These are phyloP conservation scores for Multifurca ochricompacta DNA, from an alignment of 768 basidiomycete species.

Conservation along the genomic window DNA sequence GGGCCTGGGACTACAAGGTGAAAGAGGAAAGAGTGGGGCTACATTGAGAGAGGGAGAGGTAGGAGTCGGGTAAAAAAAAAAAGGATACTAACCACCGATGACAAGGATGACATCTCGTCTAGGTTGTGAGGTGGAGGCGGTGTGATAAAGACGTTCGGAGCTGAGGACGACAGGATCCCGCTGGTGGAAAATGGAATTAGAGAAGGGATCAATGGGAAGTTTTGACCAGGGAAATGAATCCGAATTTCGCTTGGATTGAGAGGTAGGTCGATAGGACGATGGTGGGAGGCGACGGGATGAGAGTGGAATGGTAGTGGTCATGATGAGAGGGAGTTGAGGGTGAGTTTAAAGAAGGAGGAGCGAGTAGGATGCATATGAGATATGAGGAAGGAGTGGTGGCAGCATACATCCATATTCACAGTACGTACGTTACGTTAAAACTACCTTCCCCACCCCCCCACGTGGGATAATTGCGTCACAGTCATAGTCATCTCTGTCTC, in stretches of 20 bases:
- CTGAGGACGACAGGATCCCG: slow-evolving; percentile 28
- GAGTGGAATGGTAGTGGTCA: not conserved
- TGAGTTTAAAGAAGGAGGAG: not conserved
- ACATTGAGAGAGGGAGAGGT: not conserved
- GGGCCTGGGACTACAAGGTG: slow-evolving; percentile 9
- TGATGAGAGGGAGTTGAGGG: not conserved
- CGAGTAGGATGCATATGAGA: not conserved
- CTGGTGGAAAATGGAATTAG: slow-evolving; percentile 17
- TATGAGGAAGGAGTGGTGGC: not conserved
- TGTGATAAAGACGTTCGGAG: slow-evolving; percentile 22
- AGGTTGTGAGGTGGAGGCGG: slow-evolving; percentile 19
- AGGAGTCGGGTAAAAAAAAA: no score
- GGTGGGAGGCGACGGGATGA: not conserved
- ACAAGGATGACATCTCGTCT: slow-evolving; percentile 32
- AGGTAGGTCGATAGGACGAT: not conserved
- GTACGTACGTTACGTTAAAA: no score
- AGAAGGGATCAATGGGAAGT: slow-evolving; percentile 32
- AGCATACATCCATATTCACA: not conserved
- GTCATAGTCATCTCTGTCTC: no score
- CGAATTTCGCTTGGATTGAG: slow-evolving; percentile 4
- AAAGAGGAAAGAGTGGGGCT: not conserved
- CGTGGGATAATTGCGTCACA: no score
- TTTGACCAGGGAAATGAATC: slow-evolving; percentile 30
- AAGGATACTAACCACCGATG: slow-evolving; percentile 30
- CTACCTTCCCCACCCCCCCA: no score